Evolutionary conservation across 2,329 filamentous ascomycete genomes (phyloP).

Genomic region (Phialophora chinensis): DNA sequence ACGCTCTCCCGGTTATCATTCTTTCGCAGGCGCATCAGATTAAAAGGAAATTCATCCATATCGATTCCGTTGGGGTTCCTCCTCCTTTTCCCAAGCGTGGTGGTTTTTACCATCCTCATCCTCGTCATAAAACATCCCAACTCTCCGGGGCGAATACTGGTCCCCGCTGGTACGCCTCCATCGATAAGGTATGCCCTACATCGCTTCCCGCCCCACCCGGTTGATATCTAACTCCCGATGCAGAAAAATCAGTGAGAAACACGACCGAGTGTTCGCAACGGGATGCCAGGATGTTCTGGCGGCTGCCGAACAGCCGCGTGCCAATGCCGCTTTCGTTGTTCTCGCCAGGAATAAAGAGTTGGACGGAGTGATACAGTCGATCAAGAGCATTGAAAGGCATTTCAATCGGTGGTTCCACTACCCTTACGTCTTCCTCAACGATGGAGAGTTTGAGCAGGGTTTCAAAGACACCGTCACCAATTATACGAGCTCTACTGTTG

Average conservation of each 20-base stretch:
- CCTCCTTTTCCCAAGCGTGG: conserved; percentile 87
- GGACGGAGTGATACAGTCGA: conserved; percentile 91
- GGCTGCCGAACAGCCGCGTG: conserved; percentile 77
- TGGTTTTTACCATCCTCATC: conserved; percentile 87
- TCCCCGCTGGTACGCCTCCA: conserved; percentile 86
- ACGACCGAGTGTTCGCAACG: conserved; percentile 94
- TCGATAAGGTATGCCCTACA: conserved; percentile 74
- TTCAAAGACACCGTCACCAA: conserved; percentile 89
- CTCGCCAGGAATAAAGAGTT: conserved; percentile 95
- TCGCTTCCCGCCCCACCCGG: conserved; percentile 24
- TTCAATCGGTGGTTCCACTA: conserved; percentile 99
- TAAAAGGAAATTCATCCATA: conserved; percentile 89
- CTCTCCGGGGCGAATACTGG: conserved; percentile 79
- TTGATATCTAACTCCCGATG: conserved; percentile 26
- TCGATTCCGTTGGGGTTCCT: conserved; percentile 93
- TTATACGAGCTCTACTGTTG: conserved; percentile 84
- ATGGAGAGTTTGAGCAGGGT: conserved; percentile 92
- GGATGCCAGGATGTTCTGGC: conserved; percentile 78
- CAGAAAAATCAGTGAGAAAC: conserved; percentile 94
- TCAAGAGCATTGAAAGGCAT: conserved; percentile 97
- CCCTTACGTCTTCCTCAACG: conserved; percentile 97
- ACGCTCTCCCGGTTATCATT: conserved; percentile 69
- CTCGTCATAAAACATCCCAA: conserved; percentile 88
- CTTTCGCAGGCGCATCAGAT: conserved; percentile 81
- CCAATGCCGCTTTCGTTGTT: conserved; percentile 94